phyloP scores from a whole-genome alignment of 164 flowering plant species.

The Aristolochia fimbriata region DNA sequence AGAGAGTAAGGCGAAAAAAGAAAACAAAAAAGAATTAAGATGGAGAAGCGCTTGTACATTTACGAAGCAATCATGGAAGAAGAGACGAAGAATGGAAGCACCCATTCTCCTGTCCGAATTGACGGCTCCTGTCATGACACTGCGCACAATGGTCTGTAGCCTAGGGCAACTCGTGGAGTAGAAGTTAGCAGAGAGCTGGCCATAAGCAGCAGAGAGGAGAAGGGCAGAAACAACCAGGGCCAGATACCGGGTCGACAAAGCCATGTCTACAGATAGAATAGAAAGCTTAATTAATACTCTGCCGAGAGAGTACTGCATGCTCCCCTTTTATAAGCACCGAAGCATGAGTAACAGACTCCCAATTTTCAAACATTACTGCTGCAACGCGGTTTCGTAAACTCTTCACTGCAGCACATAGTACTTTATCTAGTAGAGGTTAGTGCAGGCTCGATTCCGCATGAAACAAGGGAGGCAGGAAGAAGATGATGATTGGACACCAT shows the following conservation, averaged over 20 bases:
- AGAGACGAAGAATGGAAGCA: constrained; percentile 19
- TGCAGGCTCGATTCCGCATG: too few species aligned
- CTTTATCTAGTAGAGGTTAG: too few species aligned
- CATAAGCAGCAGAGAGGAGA: constrained; percentile 14
- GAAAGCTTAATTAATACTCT: background rate
- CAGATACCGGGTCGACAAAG: background rate
- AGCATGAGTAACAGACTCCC: background rate
- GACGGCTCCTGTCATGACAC: constrained; percentile 25
- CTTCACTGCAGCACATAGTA: too few species aligned
- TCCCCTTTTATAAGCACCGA: background rate
- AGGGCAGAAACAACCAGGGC: constrained; percentile 9
- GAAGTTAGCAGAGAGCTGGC: constrained; percentile 39
- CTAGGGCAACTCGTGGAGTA: constrained; percentile 39
- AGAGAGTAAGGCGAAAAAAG: too few species aligned
- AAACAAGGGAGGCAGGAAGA: too few species aligned
- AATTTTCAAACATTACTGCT: background rate
- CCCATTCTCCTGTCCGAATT: constrained; percentile 10
- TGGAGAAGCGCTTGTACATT: constrained; percentile 6
- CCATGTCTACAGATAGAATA: background rate
- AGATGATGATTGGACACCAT: too few species aligned
- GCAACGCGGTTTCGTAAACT: background rate
- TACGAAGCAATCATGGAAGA: constrained; percentile 27
- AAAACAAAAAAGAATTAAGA: too few species aligned
- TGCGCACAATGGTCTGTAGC: constrained; percentile 23
- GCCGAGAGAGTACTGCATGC: background rate